Evolutionary conservation across 176 grass and related monocot species (phyloP).

Genomic region (Echinochloa phyllopogon): DNA sequence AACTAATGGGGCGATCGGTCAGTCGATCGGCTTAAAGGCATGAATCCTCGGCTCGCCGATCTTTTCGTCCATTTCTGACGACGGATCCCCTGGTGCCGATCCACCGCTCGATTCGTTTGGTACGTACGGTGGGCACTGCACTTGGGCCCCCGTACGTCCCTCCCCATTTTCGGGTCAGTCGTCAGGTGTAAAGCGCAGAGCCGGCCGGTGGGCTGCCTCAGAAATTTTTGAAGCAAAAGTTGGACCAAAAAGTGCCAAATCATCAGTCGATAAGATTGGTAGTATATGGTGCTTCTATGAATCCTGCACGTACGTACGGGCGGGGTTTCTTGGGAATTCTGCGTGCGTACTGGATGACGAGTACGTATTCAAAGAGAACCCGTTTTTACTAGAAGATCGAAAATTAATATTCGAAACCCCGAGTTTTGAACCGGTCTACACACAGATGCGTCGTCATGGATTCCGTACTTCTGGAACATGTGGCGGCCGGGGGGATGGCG

Average conservation of each 20-base stretch:
- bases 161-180: neutral
- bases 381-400: no score
- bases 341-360: no score
- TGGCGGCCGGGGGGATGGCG: slow-evolving; percentile 7
- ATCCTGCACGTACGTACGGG: no score
- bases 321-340: no score
- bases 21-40: neutral
- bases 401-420: no score
- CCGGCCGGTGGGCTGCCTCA: neutral
- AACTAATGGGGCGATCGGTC: neutral
- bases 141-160: neutral
- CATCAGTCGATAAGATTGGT: no score
- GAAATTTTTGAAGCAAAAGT: neutral
- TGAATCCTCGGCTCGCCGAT: neutral
- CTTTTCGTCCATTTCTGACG: neutral
- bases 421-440: slow-evolving; percentile 1
- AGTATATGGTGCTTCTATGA: no score
- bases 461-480: slow-evolving; percentile 24
- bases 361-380: no score
- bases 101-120: neutral
- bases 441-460: slow-evolving; percentile 2
- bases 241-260: neutral
- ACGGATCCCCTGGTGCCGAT: neutral
- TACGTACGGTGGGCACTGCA: no score
- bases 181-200: neutral